A percentile compares a stretch with the other conserved stretches of the same genome.
These are phyloP conservation scores for Adansonia rubrostipa DNA, from an alignment of 441 rosid genomes.

Conservation along the genomic window DNA sequence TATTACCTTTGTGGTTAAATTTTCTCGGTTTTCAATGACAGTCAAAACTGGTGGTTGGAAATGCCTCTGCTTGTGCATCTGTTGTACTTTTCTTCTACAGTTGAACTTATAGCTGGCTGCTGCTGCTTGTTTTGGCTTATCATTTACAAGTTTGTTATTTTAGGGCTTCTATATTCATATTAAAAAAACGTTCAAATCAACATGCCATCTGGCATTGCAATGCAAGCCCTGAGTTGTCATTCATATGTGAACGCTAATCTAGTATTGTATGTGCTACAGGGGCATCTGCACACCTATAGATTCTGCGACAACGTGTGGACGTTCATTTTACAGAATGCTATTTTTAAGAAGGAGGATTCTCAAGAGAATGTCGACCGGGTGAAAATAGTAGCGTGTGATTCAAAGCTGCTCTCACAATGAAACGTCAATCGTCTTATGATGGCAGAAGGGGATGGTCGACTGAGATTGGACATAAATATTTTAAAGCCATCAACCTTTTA, in stretches of 20 bases:
- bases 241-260: background rate
- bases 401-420: constrained; percentile 84
- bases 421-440: constrained; percentile 25
- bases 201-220: background rate
- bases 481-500: constrained; percentile 33
- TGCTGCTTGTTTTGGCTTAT: background rate
- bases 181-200: background rate
- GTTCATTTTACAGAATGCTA: constrained; percentile 79
- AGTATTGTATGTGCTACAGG: constrained; percentile 49
- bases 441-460: constrained; percentile 17
- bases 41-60: background rate
- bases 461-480: constrained; percentile 22
- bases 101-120: background rate
- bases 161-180: background rate
- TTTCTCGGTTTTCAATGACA: background rate
- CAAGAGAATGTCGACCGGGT: constrained; percentile 71
- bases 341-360: constrained; percentile 70
- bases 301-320: constrained; percentile 99
- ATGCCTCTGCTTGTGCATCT: background rate
- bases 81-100: background rate
- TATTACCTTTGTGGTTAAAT: constrained; percentile 10
- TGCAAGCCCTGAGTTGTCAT: background rate
- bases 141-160: background rate
- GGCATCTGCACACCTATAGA: constrained; percentile 95
- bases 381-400: constrained; percentile 97